A percentile compares a stretch with the other conserved stretches of the same genome.
Conservation (phyloP, 73 alveolate species). For the Paramecium biaurelia region DNA sequence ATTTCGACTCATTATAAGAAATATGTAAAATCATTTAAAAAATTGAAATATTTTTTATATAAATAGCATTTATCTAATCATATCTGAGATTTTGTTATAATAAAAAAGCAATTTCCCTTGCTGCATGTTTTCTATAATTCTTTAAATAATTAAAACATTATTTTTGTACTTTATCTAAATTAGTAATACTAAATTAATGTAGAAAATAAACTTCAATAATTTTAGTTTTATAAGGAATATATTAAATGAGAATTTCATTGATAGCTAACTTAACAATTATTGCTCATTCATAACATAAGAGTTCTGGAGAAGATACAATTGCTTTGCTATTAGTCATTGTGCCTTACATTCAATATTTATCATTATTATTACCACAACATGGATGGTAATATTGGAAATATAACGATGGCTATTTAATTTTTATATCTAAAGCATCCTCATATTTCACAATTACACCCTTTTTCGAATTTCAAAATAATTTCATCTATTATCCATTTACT, state of each 20-base stretch:
- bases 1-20: neutral
- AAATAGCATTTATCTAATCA: neutral
- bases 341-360: neutral
- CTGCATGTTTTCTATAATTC: neutral
- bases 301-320: neutral
- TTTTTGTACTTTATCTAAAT: neutral
- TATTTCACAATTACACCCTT: neutral
- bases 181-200: neutral
- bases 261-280: neutral
- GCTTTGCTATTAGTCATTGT: neutral
- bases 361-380: neutral
- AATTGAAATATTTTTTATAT: too few relatives aligned
- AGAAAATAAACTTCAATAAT: neutral
- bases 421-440: neutral
- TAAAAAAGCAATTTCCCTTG: neutral
- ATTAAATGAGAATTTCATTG: neutral
- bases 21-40: neutral
- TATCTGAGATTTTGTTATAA: too few relatives aligned
- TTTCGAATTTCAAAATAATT: neutral
- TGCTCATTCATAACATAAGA: neutral
- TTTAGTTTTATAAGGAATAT: neutral
- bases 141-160: neutral
- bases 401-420: neutral
- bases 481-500: neutral
- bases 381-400: constrained; percentile 25